Conservation (phyloP, 257 asterid species). For the Solanum sitiens region DNA sequence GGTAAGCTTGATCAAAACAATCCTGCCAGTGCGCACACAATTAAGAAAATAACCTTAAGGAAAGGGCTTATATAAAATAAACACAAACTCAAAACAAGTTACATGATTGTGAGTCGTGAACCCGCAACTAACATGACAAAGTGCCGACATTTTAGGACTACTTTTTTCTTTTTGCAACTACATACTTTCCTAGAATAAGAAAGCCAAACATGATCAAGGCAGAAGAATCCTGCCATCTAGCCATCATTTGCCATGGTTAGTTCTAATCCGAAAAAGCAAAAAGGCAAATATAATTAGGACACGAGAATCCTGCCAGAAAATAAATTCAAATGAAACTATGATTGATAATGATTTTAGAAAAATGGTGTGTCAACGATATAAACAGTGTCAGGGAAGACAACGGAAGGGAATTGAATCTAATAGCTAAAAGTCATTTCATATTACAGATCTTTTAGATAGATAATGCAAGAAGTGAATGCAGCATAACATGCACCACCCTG, state of each 20-base stretch:
- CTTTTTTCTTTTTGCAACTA: neutral
- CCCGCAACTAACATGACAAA: neutral
- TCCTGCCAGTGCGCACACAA: neutral
- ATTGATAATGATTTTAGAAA: neutral
- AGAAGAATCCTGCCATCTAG: neutral
- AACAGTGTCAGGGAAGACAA: neutral
- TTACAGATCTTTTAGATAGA: neutral
- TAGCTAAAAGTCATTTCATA: neutral
- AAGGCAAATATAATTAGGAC: neutral
- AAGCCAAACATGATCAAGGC: neutral
- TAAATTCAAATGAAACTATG: neutral
- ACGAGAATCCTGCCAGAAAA: neutral
- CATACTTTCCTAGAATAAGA: neutral
- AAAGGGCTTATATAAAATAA: neutral
- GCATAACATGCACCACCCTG: neutral
- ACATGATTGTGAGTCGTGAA: neutral
- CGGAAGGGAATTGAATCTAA: neutral
- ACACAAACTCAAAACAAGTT: neutral
- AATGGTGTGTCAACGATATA: neutral
- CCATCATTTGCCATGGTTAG: neutral
- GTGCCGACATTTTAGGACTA: neutral
- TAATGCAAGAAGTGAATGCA: neutral
- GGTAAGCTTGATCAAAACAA: neutral
- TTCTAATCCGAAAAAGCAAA: neutral
- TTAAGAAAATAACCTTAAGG: neutral